These are phyloP conservation scores for Chaetomiaceae sp. DNA, from an alignment of 2,329 filamentous ascomycete species.

Conservation along the genomic window DNA sequence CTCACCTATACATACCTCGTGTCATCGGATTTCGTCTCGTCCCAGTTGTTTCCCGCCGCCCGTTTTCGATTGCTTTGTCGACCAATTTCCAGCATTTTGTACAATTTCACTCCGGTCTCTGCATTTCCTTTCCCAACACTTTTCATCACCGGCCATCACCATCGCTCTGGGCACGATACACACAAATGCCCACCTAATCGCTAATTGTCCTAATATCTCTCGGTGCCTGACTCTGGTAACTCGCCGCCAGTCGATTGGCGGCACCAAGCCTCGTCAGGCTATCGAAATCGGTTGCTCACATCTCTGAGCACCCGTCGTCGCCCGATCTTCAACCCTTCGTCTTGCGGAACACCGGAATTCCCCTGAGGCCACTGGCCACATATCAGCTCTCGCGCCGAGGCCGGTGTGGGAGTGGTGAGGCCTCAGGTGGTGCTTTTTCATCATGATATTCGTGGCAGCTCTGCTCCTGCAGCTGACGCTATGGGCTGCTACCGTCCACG, in stretches of 20 bases:
- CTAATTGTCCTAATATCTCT: slow-evolving; percentile 28
- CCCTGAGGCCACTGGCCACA: slow-evolving; percentile 11
- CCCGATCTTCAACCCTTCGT: slow-evolving; percentile 3
- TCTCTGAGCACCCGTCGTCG: slow-evolving; percentile 12
- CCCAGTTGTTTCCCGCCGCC: slow-evolving; percentile 2
- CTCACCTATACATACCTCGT: slow-evolving; percentile 4
- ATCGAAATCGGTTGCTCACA: slow-evolving; percentile 5
- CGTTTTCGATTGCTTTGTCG: slow-evolving; percentile 5
- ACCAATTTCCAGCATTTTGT: slow-evolving; percentile 5
- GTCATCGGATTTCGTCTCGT: background rate
- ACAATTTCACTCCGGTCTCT: background rate
- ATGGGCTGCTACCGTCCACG: slow-evolving; percentile 42
- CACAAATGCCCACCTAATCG: slow-evolving; percentile 28
- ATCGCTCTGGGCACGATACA: slow-evolving; percentile 1
- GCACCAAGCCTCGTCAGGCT: slow-evolving; percentile 2
- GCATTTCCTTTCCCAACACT: background rate
- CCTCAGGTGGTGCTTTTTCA: slow-evolving; percentile 22
- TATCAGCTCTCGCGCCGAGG: slow-evolving; percentile 14
- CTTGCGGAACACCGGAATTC: background rate
- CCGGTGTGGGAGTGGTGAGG: slow-evolving; percentile 25
- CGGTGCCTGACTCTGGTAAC: slow-evolving; percentile 27
- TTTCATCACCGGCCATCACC: background rate
- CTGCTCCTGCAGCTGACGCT: slow-evolving; percentile 45
- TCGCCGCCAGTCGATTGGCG: slow-evolving; percentile 18
- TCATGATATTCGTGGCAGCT: slow-evolving; percentile 38